Evolutionary conservation across 441 rosid species (phyloP), one percentile per base, ranked within the genome.

Genomic region (Erodium texanum): DNA sequence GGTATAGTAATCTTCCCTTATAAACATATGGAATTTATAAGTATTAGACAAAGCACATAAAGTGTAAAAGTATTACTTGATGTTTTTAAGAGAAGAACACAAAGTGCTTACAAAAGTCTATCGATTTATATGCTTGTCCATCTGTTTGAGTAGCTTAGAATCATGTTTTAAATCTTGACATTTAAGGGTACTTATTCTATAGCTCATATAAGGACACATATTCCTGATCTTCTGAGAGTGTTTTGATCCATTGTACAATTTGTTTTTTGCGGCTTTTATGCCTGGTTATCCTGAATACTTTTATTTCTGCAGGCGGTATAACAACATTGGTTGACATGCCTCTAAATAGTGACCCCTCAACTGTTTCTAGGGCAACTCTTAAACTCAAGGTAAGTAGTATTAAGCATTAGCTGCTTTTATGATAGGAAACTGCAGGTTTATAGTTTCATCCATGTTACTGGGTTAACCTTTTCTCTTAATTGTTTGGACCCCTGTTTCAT

Each of bases 261-360:
- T 32, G 0, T 2, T 32, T 32, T 32, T 32, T 32, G 36, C 7
- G 36, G 7, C 7, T 32, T 32, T 2, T 7, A 32, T 32, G 5
- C 36, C 5, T 32, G 5, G 36, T 50, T 19, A 38, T 20, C 43
- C 72, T 69, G 43, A 45, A 18, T 14, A 62, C 45, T 69, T 4
- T 32, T 32, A 32, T 65, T 65, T 76, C 3, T 70, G 7, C 71
- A 92, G 99, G 98, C n/a, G 99, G 99, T 48, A 76, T 92, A 70
- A 94, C 98, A 20, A 88, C 93, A 14, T 73, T 94, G 75, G 76
- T 94, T 58, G 99, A 89, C 81, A 94, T 94, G 99, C 98, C 99
- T 14, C 82, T 94, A 14, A 94, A 92, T 62, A 89, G 81, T 73
- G 74, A 54, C 50, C 99, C 99, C 34, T 85, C 96, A 9, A 92